phyloP scores from a whole-genome alignment of 768 basidiomycete species.

The Myochromella boudieri region DNA sequence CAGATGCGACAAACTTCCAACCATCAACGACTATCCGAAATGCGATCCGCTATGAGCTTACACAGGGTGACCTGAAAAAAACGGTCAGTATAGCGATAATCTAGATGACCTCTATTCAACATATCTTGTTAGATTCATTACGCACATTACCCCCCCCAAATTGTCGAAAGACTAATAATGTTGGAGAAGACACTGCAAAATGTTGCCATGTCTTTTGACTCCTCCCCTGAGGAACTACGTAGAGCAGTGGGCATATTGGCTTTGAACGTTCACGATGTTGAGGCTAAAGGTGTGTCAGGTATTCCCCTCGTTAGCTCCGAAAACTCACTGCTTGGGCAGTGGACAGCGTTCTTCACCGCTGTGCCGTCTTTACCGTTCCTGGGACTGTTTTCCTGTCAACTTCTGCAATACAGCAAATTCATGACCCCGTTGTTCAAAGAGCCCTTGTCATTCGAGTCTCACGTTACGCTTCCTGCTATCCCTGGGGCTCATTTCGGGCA shows the following conservation, averaged over 20 bases:
- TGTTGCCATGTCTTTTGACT: slow-evolving; percentile 30
- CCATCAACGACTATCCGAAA: slow-evolving; percentile 73
- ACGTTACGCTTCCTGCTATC: slow-evolving; percentile 69
- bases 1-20: slow-evolving; percentile 74
- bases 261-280: slow-evolving; percentile 35
- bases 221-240: slow-evolving; percentile 36
- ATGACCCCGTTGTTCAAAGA: slow-evolving; percentile 33
- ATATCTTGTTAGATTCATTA: slow-evolving; percentile 7
- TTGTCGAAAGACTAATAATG: slow-evolving; percentile 29
- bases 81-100: slow-evolving; percentile 18
- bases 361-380: slow-evolving; percentile 41
- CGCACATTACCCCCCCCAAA: slow-evolving; percentile 26
- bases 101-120: neutral
- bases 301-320: slow-evolving; percentile 4
- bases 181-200: slow-evolving; percentile 33
- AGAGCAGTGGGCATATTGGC: slow-evolving; percentile 35
- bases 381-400: slow-evolving; percentile 51
- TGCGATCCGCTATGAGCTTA: slow-evolving; percentile 56
- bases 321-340: slow-evolving; percentile 32
- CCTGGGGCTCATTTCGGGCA: slow-evolving; percentile 73
- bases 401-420: slow-evolving; percentile 29
- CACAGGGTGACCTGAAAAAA: slow-evolving; percentile 7
- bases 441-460: slow-evolving; percentile 55
- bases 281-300: slow-evolving; percentile 40
- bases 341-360: slow-evolving; percentile 36